Percentiles rank a stretch among this genome's conserved stretches.
These are phyloP conservation scores for Leptographium wingfieldii DNA, from an alignment of 2,329 filamentous ascomycete species.

Conservation along the genomic window DNA sequence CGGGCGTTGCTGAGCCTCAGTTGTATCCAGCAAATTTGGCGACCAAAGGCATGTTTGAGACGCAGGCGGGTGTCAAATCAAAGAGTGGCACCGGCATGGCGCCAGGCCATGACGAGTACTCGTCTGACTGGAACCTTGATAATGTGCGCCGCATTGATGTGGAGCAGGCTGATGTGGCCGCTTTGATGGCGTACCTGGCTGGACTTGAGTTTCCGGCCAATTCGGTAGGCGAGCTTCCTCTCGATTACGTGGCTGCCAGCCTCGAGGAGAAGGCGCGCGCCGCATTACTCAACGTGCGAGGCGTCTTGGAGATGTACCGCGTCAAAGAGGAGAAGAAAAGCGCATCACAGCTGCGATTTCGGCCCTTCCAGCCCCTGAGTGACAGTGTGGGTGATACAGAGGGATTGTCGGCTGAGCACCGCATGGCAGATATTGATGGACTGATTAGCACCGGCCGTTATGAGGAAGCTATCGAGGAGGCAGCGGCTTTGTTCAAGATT, in stretches of 20 bases:
- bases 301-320: constrained; percentile 89
- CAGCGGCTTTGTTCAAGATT: constrained; percentile 62
- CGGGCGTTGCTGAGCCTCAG: constrained; percentile 69
- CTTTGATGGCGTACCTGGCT: constrained; percentile 85
- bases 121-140: constrained; percentile 75
- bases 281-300: constrained; percentile 69
- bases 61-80: background rate
- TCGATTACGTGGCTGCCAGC: constrained; percentile 65
- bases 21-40: constrained; percentile 22
- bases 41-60: too few relatives aligned
- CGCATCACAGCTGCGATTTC: constrained; percentile 61
- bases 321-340: constrained; percentile 86
- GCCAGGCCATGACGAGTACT: constrained; percentile 83
- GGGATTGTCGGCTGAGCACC: constrained; percentile 38
- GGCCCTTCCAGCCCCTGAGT: constrained; percentile 59
- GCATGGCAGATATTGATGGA: constrained; percentile 52
- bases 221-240: constrained; percentile 83
- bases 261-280: constrained; percentile 71
- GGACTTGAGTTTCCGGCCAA: constrained; percentile 89
- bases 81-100: constrained; percentile 29
- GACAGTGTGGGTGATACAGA: constrained; percentile 23
- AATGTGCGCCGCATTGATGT: constrained; percentile 80
- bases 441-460: constrained; percentile 55
- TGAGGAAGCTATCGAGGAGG: constrained; percentile 68
- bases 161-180: constrained; percentile 83